A percentile compares a stretch with the other conserved stretches of the same genome.
Conservation (phyloP, 768 basidiomycete species). For the Mycena maculata region DNA sequence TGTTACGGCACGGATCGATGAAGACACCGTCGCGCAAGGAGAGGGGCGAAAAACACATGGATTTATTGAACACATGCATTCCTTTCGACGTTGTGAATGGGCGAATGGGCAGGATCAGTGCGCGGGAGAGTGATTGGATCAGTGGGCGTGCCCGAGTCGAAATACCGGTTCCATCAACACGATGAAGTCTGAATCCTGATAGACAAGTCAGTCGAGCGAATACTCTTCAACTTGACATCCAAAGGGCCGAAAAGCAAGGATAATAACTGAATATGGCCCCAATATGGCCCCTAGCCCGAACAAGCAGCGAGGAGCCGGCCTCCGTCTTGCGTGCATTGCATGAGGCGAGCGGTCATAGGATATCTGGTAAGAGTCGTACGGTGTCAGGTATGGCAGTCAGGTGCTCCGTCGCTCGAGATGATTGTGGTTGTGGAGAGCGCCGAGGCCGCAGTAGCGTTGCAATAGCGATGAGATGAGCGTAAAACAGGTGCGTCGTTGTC, state of each 20-base stretch:
- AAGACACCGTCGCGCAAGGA: not conserved
- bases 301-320: not conserved
- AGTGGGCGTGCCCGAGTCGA: too few species aligned
- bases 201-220: not conserved
- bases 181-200: not conserved
- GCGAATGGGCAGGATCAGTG: constrained; percentile 24
- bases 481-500: not conserved
- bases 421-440: not conserved
- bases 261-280: constrained; percentile 1
- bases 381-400: not conserved
- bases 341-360: not conserved
- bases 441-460: constrained; percentile 5
- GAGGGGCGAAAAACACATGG: constrained; percentile 13
- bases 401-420: not conserved
- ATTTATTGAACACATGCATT: not conserved
- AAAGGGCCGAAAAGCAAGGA: constrained; percentile 8
- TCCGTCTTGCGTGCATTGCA: not conserved
- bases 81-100: constrained; percentile 14
- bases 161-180: constrained; percentile 5
- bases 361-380: constrained; percentile 4
- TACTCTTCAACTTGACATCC: constrained; percentile 18
- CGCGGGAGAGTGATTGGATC: not conserved
- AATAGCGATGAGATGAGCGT: not conserved
- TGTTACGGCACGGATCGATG: not conserved
- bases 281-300: not conserved